A percentile compares a stretch with the other conserved stretches of the same genome.
phyloP scores from a whole-genome alignment of 345 rosid species.

The Citrus trifoliata region DNA sequence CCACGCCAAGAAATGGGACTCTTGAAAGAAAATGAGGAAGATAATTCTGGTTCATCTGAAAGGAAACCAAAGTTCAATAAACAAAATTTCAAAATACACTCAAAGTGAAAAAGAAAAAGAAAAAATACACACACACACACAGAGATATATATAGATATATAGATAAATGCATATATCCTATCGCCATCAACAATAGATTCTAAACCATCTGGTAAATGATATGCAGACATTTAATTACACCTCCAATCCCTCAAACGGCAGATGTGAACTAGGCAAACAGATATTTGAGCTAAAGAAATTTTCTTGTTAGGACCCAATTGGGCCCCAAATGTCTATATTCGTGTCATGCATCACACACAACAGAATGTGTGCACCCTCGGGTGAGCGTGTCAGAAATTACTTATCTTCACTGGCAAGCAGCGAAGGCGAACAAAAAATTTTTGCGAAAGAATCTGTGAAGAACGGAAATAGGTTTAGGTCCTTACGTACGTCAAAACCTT shows the following conservation, averaged over 20 bases:
- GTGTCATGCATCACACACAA: not conserved
- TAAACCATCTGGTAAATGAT: not conserved
- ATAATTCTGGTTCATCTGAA: conserved; percentile 43
- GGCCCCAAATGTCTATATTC: not conserved
- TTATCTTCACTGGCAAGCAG: not conserved
- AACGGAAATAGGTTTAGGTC: conserved; percentile 54
- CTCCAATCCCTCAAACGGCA: not conserved
- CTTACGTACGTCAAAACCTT: conserved; percentile 79
- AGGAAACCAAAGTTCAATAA: conserved; percentile 18
- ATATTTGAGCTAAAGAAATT: not conserved
- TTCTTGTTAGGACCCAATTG: not conserved
- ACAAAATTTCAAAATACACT: conserved; percentile 5
- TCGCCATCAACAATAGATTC: not conserved
- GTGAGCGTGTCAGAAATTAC: not conserved
- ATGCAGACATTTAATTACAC: not conserved
- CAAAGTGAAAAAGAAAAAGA: not conserved
- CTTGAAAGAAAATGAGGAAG: conserved; percentile 31
- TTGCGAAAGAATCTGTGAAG: conserved; percentile 1
- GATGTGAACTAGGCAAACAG: not conserved
- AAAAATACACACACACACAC: too few species aligned
- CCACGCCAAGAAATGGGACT: conserved; percentile 85
- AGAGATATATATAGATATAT: too few species aligned
- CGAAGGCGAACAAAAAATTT: not conserved
- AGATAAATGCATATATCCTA: too few species aligned
- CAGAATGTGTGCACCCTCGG: not conserved